phyloP scores from a whole-genome alignment of 2,329 filamentous ascomycete species.

The Ceratocystis albifundus region DNA sequence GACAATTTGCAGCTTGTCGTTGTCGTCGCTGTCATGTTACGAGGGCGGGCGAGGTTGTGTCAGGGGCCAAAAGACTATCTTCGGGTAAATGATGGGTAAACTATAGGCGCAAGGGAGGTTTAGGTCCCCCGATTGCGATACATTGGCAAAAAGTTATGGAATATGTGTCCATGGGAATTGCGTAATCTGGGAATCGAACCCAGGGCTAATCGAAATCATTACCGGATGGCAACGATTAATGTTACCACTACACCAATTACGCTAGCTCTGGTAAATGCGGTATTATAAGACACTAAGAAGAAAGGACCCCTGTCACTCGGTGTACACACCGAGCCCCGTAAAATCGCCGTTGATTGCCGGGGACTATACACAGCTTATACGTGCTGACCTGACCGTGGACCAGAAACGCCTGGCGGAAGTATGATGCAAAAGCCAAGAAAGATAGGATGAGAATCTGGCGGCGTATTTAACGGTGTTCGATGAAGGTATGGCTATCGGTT shows the following conservation, averaged over 20 bases:
- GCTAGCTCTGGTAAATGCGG: neutral
- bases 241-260: constrained; percentile 22
- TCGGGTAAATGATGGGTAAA: neutral
- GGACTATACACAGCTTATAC: too few relatives aligned
- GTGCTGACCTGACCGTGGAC: too few relatives aligned
- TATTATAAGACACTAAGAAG: neutral
- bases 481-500: too few relatives aligned
- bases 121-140: neutral
- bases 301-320: too few relatives aligned
- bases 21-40: neutral
- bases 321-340: too few relatives aligned
- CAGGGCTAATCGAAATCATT: constrained; percentile 21
- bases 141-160: neutral
- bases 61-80: neutral
- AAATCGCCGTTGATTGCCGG: too few relatives aligned
- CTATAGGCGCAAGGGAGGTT: neutral
- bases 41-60: neutral
- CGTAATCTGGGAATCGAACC: constrained; percentile 21
- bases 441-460: too few relatives aligned
- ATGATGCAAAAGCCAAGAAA: too few relatives aligned
- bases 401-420: too few relatives aligned
- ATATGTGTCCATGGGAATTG: neutral
- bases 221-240: constrained; percentile 21
- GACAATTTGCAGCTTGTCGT: neutral
- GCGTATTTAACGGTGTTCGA: too few relatives aligned